phyloP scores from a whole-genome alignment of 2,329 filamentous ascomycete species.

The Microcyclosporella mali region DNA sequence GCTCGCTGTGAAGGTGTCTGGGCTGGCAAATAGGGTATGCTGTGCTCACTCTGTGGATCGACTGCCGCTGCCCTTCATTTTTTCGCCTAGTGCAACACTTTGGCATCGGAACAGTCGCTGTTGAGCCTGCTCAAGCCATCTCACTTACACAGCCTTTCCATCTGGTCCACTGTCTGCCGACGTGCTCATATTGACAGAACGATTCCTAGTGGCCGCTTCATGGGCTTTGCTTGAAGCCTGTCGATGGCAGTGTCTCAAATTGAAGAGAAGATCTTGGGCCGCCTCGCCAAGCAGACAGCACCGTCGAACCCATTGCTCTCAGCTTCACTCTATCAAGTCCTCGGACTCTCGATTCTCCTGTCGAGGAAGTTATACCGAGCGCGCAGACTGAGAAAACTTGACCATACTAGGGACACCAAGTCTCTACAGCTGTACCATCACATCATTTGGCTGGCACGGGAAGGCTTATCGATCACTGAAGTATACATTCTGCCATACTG shows the following conservation, averaged over 20 bases:
- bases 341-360: slow-evolving; percentile 84
- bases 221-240: slow-evolving; percentile 1
- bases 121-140: not conserved
- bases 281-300: slow-evolving; percentile 74
- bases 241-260: slow-evolving; percentile 93
- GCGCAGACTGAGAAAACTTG: slow-evolving; percentile 74
- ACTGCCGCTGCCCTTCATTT: not conserved
- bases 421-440: slow-evolving; percentile 80
- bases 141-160: not conserved
- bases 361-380: slow-evolving; percentile 77
- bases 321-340: slow-evolving; percentile 78
- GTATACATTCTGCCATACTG: slow-evolving; percentile 69
- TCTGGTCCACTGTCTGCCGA: slow-evolving; percentile 3
- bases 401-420: slow-evolving; percentile 69
- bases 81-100: not conserved
- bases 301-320: slow-evolving; percentile 73
- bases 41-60: slow-evolving; percentile 1
- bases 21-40: slow-evolving; percentile 13
- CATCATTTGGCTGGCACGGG: slow-evolving; percentile 91
- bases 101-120: not conserved
- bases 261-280: slow-evolving; percentile 93
- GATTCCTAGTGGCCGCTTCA: slow-evolving; percentile 2
- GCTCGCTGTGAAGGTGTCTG: slow-evolving; percentile 6
- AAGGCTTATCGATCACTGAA: slow-evolving; percentile 83
- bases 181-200: slow-evolving; percentile 1